phyloP scores from a whole-genome alignment of 2,329 filamentous ascomycete genomes.

The Ophiostoma sp. region DNA sequence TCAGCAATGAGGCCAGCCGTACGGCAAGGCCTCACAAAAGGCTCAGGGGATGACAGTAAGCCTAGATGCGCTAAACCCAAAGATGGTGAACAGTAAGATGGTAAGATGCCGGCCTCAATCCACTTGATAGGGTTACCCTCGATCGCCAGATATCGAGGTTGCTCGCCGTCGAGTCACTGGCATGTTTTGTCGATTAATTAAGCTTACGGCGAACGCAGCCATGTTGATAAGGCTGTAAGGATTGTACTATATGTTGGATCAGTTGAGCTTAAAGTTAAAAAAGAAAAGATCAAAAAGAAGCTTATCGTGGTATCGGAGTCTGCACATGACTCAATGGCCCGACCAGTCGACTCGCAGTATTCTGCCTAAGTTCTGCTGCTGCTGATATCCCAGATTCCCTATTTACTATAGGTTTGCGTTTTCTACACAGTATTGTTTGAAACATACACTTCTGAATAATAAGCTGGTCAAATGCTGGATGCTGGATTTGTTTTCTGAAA shows the following conservation, averaged over 20 bases:
- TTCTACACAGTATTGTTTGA: no score
- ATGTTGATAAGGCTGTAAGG: neutral
- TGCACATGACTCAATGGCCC: no score
- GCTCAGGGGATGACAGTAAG: neutral
- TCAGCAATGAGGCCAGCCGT: neutral
- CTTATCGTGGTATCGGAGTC: no score
- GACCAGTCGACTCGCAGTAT: no score
- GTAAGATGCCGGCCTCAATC: constrained; percentile 3
- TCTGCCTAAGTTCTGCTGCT: no score
- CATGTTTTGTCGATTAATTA: neutral
- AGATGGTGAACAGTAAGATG: neutral
- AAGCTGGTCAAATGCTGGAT: no score
- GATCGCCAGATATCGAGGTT: neutral
- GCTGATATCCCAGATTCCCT: no score
- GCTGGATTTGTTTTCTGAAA: no score
- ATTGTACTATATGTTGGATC: neutral
- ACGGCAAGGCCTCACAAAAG: neutral
- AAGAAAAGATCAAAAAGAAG: no score
- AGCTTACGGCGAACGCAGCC: neutral
- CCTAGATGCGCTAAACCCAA: neutral
- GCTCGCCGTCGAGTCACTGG: constrained; percentile 7
- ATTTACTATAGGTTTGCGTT: no score
- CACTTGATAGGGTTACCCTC: neutral
- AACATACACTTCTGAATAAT: no score
- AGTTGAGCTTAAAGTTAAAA: no score